These are phyloP conservation scores for Pichia sp. DNA, from an alignment of 1,139 yeast genomes.

Conservation along the genomic window DNA sequence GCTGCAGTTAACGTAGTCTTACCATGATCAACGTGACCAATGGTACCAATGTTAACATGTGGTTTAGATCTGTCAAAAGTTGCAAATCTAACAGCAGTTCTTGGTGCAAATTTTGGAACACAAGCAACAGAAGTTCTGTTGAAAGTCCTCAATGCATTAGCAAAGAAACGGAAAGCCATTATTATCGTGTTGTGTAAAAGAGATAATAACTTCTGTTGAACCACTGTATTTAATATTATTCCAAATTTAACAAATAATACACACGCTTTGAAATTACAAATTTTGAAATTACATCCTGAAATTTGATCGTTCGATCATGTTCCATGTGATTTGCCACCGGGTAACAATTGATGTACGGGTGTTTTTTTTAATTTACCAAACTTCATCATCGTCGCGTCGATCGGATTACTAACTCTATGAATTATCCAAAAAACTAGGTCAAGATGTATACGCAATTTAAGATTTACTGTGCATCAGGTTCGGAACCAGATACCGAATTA, in stretches of 20 bases:
- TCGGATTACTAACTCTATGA: neutral
- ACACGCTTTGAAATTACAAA: too few relatives aligned
- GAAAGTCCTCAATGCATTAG: slow-evolving; percentile 23
- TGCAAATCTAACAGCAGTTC: slow-evolving; percentile 41
- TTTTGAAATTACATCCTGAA: neutral
- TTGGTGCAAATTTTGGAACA: slow-evolving; percentile 18
- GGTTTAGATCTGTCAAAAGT: slow-evolving; percentile 89
- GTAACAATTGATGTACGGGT: neutral
- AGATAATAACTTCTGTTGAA: too few relatives aligned
- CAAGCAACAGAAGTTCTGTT: slow-evolving; percentile 23
- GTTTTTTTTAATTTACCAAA: neutral
- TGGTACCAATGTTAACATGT: slow-evolving; percentile 93
- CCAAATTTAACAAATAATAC: too few relatives aligned
- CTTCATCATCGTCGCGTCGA: neutral
- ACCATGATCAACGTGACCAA: slow-evolving; percentile 97
- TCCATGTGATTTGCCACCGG: neutral
- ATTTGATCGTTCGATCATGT: neutral
- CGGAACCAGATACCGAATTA: too few relatives aligned
- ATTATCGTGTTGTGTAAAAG: slow-evolving; percentile 4
- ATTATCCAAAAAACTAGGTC: too few relatives aligned
- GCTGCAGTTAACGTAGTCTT: slow-evolving; percentile 98
- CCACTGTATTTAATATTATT: too few relatives aligned
- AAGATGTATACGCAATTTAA: too few relatives aligned
- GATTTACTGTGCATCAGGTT: too few relatives aligned
- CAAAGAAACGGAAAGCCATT: slow-evolving; percentile 28